These are phyloP conservation scores for Colletotrichum sp. DNA, from an alignment of 2,329 filamentous ascomycete species.

Conservation along the genomic window DNA sequence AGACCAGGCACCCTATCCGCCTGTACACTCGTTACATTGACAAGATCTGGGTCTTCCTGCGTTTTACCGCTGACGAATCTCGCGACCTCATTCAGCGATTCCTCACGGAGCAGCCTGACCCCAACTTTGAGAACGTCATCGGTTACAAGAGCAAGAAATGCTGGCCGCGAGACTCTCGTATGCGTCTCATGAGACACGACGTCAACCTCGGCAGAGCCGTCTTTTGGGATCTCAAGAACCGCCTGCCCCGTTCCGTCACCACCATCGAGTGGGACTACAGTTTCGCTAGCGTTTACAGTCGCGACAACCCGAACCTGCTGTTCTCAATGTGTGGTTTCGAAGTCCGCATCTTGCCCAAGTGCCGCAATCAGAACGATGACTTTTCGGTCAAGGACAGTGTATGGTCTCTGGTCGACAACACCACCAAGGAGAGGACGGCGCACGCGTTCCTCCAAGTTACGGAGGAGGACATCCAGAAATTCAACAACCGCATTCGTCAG, in stretches of 20 bases:
- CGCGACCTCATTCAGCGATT: constrained; percentile 96
- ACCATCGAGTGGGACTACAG: constrained; percentile 99
- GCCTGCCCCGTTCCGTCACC: constrained; percentile 89
- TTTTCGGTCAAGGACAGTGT: constrained; percentile 98
- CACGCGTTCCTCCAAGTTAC: constrained; percentile 98
- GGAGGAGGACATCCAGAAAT: constrained; percentile 97
- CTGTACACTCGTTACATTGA: constrained; percentile 98
- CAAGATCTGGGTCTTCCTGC: constrained; percentile 97
- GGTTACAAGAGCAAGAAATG: constrained; percentile 99
- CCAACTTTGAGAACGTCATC: constrained; percentile 99
- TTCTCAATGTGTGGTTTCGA: constrained; percentile 99
- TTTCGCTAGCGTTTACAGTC: constrained; percentile 96
- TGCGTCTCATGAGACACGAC: constrained; percentile 98
- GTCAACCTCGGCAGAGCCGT: constrained; percentile 97
- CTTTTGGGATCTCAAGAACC: constrained; percentile 99
- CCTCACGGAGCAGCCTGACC: constrained; percentile 96
- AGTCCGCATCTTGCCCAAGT: constrained; percentile 94
- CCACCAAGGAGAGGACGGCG: constrained; percentile 94
- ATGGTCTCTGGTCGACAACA: constrained; percentile 96
- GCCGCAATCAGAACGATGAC: constrained; percentile 92
- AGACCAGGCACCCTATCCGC: constrained; percentile 92
- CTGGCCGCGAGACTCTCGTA: constrained; percentile 96
- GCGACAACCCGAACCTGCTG: constrained; percentile 94
- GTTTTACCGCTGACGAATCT: constrained; percentile 93
- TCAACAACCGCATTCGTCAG: constrained; percentile 98